Conservation (phyloP, 805 yeast genomes). For the Saturnispora dispora region DNA sequence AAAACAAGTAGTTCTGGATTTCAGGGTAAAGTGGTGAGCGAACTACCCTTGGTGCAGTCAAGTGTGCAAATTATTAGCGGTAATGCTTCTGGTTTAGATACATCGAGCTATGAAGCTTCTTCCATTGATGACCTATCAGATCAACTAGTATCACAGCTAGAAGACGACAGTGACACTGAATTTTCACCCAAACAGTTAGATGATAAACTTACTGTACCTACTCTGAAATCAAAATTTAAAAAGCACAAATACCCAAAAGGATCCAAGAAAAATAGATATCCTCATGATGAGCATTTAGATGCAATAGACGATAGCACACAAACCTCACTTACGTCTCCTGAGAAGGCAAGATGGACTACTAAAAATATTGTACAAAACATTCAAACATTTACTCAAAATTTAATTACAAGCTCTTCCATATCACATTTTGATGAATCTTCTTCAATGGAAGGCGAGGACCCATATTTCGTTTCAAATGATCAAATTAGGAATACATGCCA, state of each 20-base stretch:
- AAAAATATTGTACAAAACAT: conserved; percentile 25
- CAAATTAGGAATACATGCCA: conserved; percentile 30
- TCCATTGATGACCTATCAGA: conserved; percentile 11
- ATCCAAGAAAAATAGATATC: not conserved
- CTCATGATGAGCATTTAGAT: not conserved
- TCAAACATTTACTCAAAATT: conserved; percentile 20
- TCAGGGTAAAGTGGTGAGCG: conserved; percentile 15
- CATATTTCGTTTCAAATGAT: conserved; percentile 36
- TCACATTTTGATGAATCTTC: conserved; percentile 46
- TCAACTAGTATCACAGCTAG: not conserved
- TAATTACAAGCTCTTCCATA: conserved; percentile 18
- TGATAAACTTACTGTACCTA: not conserved
- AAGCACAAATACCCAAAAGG: not conserved
- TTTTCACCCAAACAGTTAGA: not conserved
- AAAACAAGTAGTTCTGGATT: conserved; percentile 20
- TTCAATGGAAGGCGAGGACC: conserved; percentile 38
- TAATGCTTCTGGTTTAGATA: not conserved
- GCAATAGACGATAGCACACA: not conserved
- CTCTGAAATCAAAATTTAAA: not conserved
- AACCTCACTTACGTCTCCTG: not conserved
- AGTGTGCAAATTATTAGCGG: conserved; percentile 13
- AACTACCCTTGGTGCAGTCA: conserved; percentile 18
- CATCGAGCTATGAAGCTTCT: conserved; percentile 7
- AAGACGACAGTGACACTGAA: not conserved
- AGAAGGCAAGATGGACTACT: conserved; percentile 17